phyloP scores from a whole-genome alignment of 352 stramenopile genomes.

The Pseudoperonospora humuli region DNA sequence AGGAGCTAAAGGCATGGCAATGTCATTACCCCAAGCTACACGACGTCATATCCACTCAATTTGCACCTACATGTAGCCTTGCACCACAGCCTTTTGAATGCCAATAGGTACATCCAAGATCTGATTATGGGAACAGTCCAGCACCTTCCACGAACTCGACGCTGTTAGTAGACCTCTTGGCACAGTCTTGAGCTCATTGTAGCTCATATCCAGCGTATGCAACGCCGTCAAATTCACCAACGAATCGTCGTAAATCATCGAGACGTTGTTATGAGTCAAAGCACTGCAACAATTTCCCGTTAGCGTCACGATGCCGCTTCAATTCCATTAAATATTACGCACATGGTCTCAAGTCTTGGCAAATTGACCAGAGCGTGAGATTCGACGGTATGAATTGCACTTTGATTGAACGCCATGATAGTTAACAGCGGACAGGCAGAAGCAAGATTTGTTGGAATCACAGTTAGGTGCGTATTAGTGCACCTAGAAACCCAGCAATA shows the following conservation, averaged over 20 bases:
- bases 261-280: conserved; percentile 39
- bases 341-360: conserved; percentile 36
- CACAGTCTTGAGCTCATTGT: conserved; percentile 39
- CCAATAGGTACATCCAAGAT: conserved; percentile 32
- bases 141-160: conserved; percentile 41
- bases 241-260: conserved; percentile 28
- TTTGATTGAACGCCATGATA: conserved; percentile 35
- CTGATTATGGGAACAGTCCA: conserved; percentile 49
- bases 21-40: background rate
- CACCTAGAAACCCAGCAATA: conserved; percentile 17
- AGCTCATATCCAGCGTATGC: conserved; percentile 48
- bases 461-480: conserved; percentile 32
- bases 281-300: too few species aligned
- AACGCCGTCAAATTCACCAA: conserved; percentile 40
- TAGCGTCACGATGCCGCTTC: too few species aligned
- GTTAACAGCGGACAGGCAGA: conserved; percentile 33
- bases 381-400: conserved; percentile 37
- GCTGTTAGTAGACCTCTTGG: conserved; percentile 32
- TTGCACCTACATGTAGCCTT: conserved; percentile 47
- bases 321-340: background rate
- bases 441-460: conserved; percentile 26
- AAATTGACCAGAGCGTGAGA: conserved; percentile 35
- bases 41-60: background rate
- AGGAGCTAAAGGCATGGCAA: conserved; percentile 30
- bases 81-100: conserved; percentile 28